Base-by-base conservation (phyloP, 164 flowering plant genomes). In the Vitis cinerea region DNA sequence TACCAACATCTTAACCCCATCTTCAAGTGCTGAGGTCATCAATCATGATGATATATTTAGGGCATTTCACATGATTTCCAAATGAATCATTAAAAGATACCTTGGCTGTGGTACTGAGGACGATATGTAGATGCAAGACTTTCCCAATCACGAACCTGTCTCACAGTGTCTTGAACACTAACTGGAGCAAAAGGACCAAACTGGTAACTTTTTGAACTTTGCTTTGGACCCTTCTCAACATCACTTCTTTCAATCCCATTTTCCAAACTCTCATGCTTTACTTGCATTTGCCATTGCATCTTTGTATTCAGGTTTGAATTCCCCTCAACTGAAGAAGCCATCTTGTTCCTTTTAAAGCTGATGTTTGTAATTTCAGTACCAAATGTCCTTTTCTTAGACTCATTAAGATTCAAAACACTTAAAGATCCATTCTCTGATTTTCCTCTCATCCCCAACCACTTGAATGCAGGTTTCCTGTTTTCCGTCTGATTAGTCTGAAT, bases 31-130 rank as follows among this genome's bases (percentile, higher is more conserved):
- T 37, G 44, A 37, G 44, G 44, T 37, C 44, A 37, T 37, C 27
- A 37, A 37, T 37, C 4, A 37, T 37, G 4, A 37, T 37, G 44
- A 37, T 37, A 4, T 3, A 37, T 3, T 37, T 3, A 2, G 44
- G 2, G 13, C 19, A 7, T 12, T 50, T 16, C 16, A 66, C 59
- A 10, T 8, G 11, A n/a, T 14, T 9, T 11, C 19, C 15, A 8
- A 15, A 13, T 37, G 4, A 51, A 15, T 17, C 10, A 47, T 47
- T 16, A 16, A 47, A 67, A 19, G 31, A 37, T 87, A 96, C 99
- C 97, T 87, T 90, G 95, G 72, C 93, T 93, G 66, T 85, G 95
- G 79, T 96, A 96, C 65, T 82, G 89, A 65, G 97, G 99, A 15
- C 88, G 83, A 64, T 77, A 77, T 3, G 84, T 72, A 51, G 86